Conservation (phyloP, 176 grass and related monocot genomes). For the Cenchrus fungigraminus region DNA sequence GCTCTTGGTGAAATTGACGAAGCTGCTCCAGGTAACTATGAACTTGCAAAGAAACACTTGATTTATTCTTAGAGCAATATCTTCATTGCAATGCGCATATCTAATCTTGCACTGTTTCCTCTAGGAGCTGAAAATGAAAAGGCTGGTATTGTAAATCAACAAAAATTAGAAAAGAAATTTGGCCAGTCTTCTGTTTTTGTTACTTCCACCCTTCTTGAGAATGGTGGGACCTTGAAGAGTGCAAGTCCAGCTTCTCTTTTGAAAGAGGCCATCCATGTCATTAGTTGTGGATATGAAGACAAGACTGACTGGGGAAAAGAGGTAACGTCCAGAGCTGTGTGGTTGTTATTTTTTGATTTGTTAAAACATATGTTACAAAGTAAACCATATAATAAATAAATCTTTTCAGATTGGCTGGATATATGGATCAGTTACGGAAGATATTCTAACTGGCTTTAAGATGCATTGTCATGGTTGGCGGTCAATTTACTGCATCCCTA, state of each 20-base stretch:
- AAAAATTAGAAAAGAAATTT: conserved; percentile 82
- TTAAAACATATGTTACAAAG: background rate
- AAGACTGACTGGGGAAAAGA: conserved; percentile 86
- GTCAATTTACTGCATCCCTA: conserved; percentile 66
- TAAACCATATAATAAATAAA: conserved; percentile 4
- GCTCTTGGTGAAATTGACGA: conserved; percentile 70
- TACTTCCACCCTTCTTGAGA: conserved; percentile 71
- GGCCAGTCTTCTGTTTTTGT: conserved; percentile 84
- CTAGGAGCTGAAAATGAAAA: conserved; percentile 62
- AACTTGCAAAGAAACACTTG: background rate
- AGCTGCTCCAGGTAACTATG: conserved; percentile 51
- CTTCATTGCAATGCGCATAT: background rate
- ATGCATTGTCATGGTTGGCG: conserved; percentile 79
- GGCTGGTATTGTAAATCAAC: conserved; percentile 50
- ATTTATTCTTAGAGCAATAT: background rate
- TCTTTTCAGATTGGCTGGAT: conserved; percentile 70
- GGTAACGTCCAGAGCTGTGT: conserved; percentile 32
- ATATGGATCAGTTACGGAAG: conserved; percentile 75
- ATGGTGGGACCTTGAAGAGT: conserved; percentile 68
- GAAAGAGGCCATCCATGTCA: conserved; percentile 81
- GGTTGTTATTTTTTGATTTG: background rate
- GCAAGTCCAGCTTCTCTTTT: conserved; percentile 70
- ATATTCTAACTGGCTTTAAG: conserved; percentile 76
- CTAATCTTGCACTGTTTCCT: background rate
- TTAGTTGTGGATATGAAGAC: conserved; percentile 77